Evolutionary conservation across 2,329 filamentous ascomycete species (phyloP).

Genomic region (Diaporthe velutina): DNA sequence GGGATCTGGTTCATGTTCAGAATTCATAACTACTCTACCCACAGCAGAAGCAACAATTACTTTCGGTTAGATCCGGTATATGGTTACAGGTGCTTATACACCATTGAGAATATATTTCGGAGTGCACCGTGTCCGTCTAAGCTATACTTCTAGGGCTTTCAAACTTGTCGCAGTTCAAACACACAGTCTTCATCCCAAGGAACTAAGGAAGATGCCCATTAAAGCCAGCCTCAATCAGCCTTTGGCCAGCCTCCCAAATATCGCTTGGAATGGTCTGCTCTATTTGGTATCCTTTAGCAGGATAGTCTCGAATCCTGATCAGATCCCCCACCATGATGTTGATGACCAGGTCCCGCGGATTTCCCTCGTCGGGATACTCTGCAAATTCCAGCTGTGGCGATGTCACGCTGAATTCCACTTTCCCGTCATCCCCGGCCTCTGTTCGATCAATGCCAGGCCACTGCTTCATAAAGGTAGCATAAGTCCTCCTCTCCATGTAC

Average conservation of each 20-base stretch:
- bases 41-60: background rate
- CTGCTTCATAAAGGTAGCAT: conserved; percentile 60
- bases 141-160: background rate
- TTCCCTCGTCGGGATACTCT: conserved; percentile 57
- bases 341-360: conserved; percentile 56
- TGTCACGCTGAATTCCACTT: conserved; percentile 53
- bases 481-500: conserved; percentile 62
- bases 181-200: background rate
- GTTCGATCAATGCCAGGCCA: conserved; percentile 52
- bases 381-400: conserved; percentile 54
- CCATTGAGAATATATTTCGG: background rate
- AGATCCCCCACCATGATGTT: conserved; percentile 61
- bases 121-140: background rate
- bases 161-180: background rate
- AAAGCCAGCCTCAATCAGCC: conserved; percentile 55
- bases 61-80: no score
- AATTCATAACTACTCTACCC: no score
- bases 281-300: conserved; percentile 58
- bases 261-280: conserved; percentile 55
- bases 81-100: background rate
- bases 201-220: conserved; percentile 53
- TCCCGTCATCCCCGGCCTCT: background rate
- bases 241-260: conserved; percentile 57
- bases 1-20: no score
- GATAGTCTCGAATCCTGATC: conserved; percentile 58